A percentile compares a stretch with the other conserved stretches of the same genome.
Evolutionary conservation across 345 rosid genomes (phyloP).

Genomic region (Trapa incisa): DNA sequence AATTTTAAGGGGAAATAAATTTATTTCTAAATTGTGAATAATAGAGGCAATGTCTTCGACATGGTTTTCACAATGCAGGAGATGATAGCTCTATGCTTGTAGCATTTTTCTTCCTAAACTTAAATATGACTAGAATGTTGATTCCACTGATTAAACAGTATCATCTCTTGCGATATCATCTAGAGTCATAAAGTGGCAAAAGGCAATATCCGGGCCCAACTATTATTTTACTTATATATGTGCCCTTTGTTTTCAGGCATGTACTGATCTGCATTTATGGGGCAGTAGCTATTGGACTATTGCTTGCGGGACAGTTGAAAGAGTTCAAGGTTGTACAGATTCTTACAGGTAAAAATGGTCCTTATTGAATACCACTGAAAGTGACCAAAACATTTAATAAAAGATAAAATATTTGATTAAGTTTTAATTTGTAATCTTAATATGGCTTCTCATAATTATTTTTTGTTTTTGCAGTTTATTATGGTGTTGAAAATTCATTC

Average conservation of each 20-base stretch:
- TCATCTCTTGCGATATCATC: not conserved
- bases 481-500: slow-evolving; percentile 60
- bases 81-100: not conserved
- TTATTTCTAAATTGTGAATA: not conserved
- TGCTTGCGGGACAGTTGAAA: slow-evolving; percentile 66
- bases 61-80: not conserved
- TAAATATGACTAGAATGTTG: not conserved
- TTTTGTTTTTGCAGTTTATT: slow-evolving; percentile 46
- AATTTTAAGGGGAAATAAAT: not conserved
- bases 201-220: not conserved
- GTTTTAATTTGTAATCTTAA: not conserved
- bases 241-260: slow-evolving; percentile 41
- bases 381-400: too few relatives aligned
- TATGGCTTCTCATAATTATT: not conserved
- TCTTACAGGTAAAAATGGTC: slow-evolving; percentile 34
- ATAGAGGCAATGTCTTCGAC: not conserved
- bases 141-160: not conserved
- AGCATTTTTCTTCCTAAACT: not conserved
- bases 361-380: not conserved
- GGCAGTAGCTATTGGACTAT: slow-evolving; percentile 47
- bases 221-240: not conserved
- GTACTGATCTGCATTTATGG: slow-evolving; percentile 66
- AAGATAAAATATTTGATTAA: too few relatives aligned
- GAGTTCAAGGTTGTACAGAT: slow-evolving; percentile 41
- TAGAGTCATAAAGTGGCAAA: not conserved